Percentiles rank a stretch among this genome's conserved stretches.
Conservation (phyloP, 176 grass and related monocot genomes). For the Calamus simplicifolius region DNA sequence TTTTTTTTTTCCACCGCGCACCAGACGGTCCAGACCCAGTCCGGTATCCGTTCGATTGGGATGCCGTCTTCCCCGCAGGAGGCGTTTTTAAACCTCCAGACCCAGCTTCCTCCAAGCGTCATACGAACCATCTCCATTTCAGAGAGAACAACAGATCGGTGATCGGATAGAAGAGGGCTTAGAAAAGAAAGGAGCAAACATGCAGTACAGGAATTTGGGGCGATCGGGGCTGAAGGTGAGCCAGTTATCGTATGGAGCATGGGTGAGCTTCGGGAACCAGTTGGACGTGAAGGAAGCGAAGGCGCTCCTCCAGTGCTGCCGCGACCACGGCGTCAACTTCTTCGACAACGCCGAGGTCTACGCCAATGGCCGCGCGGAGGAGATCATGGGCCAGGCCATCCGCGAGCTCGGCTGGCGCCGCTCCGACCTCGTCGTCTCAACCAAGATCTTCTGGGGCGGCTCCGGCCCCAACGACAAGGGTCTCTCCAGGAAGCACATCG, state of each 20-base stretch:
- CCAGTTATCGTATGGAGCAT: constrained; percentile 78
- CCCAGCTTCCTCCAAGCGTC: too few relatives aligned
- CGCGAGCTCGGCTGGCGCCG: constrained; percentile 93
- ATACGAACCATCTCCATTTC: too few relatives aligned
- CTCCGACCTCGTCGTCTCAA: constrained; percentile 86
- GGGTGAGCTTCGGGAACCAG: constrained; percentile 98
- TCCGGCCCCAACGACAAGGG: constrained; percentile 97
- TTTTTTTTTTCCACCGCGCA: too few relatives aligned
- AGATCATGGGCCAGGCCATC: constrained; percentile 99
- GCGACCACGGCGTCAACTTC: constrained; percentile 92
- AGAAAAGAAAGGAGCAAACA: constrained; percentile 3
- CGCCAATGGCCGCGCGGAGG: constrained; percentile 88
- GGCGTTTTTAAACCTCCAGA: too few relatives aligned
- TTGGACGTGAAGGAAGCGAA: constrained; percentile 95
- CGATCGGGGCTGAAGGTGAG: constrained; percentile 81
- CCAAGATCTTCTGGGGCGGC: constrained; percentile 99
- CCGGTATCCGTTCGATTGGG: too few relatives aligned
- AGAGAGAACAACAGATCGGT: too few relatives aligned
- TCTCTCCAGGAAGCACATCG: constrained; percentile 87
- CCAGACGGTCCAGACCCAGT: too few relatives aligned
- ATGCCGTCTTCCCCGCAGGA: too few relatives aligned
- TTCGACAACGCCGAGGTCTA: constrained; percentile 99
- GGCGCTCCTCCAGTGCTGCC: constrained; percentile 74
- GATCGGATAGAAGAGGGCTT: too few relatives aligned
- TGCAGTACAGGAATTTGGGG: constrained; percentile 98